These are phyloP conservation scores for Ascomycota sp. DNA, from an alignment of 2,329 filamentous ascomycete genomes.

Conservation along the genomic window DNA sequence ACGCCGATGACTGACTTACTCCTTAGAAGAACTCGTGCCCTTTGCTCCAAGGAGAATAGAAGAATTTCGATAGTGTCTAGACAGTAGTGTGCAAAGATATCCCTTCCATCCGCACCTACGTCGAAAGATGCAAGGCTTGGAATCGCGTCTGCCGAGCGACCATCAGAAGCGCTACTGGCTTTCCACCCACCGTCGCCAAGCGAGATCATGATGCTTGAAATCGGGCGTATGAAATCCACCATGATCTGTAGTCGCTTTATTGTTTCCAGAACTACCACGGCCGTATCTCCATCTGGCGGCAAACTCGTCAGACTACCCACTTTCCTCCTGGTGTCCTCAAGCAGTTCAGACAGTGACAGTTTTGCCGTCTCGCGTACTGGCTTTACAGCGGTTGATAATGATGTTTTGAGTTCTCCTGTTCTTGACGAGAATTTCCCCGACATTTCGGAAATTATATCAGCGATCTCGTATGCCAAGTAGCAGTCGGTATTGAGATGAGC, in stretches of 20 bases:
- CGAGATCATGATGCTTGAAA: conserved; percentile 77
- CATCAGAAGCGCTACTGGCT: conserved; percentile 23
- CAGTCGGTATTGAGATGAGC: conserved; percentile 73
- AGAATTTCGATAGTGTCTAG: conserved; percentile 70
- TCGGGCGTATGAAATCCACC: conserved; percentile 63
- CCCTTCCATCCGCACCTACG: conserved; percentile 65
- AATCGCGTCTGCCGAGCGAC: conserved; percentile 37
- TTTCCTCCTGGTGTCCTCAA: conserved; percentile 61
- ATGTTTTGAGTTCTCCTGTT: conserved; percentile 65
- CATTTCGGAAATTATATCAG: conserved; percentile 65
- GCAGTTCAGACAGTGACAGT: conserved; percentile 54
- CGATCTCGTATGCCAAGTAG: conserved; percentile 84
- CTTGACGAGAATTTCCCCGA: conserved; percentile 59
- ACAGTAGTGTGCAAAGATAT: conserved; percentile 77
- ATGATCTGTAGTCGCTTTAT: conserved; percentile 73
- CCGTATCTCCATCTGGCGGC: conserved; percentile 54
- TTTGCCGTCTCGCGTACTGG: conserved; percentile 86
- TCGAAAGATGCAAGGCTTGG: conserved; percentile 62
- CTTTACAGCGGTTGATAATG: conserved; percentile 66
- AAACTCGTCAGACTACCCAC: conserved; percentile 42
- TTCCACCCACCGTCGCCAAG: conserved; percentile 85
- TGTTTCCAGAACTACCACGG: conserved; percentile 59
- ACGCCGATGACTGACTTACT: conserved; percentile 62
- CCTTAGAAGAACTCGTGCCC: conserved; percentile 49
- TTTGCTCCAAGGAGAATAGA: conserved; percentile 51